Conservation (phyloP, 306 rosid species). For the Citrullus amarus region DNA sequence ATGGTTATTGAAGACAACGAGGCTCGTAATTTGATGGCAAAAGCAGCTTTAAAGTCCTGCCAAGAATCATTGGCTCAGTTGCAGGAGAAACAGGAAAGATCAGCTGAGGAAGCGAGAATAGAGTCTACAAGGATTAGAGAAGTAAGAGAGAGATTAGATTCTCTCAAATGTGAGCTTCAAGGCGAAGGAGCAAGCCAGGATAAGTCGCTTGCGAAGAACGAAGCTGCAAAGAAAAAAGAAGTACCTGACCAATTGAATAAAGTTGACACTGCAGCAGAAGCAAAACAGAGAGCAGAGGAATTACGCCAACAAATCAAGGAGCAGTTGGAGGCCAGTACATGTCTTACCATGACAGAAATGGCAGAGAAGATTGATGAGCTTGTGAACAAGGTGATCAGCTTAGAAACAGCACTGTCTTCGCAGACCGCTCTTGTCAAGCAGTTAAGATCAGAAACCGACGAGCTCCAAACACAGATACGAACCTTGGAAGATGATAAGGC, state of each 20-base stretch:
- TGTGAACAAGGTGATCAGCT: conserved; percentile 57
- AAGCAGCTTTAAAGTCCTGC: conserved; percentile 70
- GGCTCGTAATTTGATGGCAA: conserved; percentile 87
- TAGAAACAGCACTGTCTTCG: conserved; percentile 70
- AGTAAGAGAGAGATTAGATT: conserved; percentile 31
- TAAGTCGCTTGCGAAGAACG: conserved; percentile 16
- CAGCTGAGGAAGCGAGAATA: conserved; percentile 44
- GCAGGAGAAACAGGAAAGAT: conserved; percentile 49
- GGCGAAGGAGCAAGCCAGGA: conserved; percentile 15
- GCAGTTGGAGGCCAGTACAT: conserved; percentile 35
- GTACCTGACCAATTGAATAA: conserved; percentile 19
- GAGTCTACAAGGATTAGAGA: conserved; percentile 49
- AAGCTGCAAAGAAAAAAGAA: conserved; percentile 12
- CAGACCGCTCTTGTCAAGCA: conserved; percentile 57
- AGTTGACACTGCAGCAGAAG: conserved; percentile 10
- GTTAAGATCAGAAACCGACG: conserved; percentile 53
- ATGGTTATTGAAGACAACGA: conserved; percentile 61
- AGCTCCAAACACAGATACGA: conserved; percentile 50
- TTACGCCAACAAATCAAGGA: conserved; percentile 38
- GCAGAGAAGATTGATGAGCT: conserved; percentile 80
- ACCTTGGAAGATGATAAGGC: conserved; percentile 56
- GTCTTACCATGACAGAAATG: conserved; percentile 62
- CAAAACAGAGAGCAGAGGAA: conserved; percentile 32
- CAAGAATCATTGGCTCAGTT: conserved; percentile 49
- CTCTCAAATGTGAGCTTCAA: conserved; percentile 39